Evolutionary conservation across 164 flowering plant genomes (phyloP).

Genomic region (Magnolia officinalis): DNA sequence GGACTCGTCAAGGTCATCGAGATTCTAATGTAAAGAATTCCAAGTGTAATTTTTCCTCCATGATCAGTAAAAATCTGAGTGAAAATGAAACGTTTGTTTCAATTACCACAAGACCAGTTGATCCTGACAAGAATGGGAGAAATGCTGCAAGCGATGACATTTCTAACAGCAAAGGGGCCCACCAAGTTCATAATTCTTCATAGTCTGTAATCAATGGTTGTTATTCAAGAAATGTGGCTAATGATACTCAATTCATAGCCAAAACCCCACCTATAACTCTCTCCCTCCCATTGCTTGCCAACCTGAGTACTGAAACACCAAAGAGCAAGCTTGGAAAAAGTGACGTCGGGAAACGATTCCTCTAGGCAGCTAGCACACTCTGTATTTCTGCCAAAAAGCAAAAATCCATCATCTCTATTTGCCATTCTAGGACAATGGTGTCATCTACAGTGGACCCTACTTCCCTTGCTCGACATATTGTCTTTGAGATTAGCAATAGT

Average conservation of each 20-base stretch:
- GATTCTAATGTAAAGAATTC: neutral
- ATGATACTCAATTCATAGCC: conserved; percentile 4
- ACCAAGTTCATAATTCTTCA: neutral
- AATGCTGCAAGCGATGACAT: neutral
- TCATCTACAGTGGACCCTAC: neutral
- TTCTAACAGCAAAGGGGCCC: neutral
- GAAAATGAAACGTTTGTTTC: neutral
- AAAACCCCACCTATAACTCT: conserved; percentile 16
- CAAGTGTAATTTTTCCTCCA: neutral
- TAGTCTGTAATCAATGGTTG: conserved; percentile 9
- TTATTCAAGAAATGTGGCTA: conserved; percentile 7
- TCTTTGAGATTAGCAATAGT: conserved; percentile 41
- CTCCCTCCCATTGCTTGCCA: neutral
- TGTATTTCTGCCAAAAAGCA: conserved; percentile 26
- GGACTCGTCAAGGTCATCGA: neutral
- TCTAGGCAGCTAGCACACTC: conserved; percentile 39
- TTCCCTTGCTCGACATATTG: conserved; percentile 19
- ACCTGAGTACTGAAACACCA: conserved; percentile 7
- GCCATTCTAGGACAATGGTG: conserved; percentile 19
- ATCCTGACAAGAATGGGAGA: neutral
- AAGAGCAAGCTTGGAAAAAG: conserved; percentile 18
- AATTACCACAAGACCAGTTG: neutral
- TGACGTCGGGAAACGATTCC: conserved; percentile 43
- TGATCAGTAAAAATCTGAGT: neutral
- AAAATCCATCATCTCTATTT: conserved; percentile 13